phyloP scores from a whole-genome alignment of 192 early-diverging fungal species.

The Coemansia sp. region DNA sequence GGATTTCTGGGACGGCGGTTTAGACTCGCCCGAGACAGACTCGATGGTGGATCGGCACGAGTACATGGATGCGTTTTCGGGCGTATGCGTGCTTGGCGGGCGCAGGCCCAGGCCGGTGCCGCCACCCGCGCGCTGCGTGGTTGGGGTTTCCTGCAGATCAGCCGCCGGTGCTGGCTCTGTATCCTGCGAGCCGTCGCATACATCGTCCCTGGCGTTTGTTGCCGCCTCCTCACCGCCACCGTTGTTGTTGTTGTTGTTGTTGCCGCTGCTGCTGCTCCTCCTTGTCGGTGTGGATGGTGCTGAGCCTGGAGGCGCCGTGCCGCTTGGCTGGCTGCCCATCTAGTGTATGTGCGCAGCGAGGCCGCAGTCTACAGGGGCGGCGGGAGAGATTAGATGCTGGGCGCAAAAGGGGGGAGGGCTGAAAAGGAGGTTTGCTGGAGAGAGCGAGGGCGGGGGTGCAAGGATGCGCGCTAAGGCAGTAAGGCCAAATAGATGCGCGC shows the following conservation, averaged over 20 bases:
- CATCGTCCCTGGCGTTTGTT: not conserved
- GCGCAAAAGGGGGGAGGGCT: too few relatives aligned
- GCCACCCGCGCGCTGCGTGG: slow-evolving; percentile 19
- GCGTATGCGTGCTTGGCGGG: slow-evolving; percentile 23
- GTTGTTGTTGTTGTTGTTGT: too few relatives aligned
- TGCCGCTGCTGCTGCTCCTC: too few relatives aligned
- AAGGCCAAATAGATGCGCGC: slow-evolving; percentile 3
- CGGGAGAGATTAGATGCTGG: too few relatives aligned
- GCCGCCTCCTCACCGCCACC: too few relatives aligned
- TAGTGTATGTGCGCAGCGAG: too few relatives aligned
- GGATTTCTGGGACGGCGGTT: slow-evolving; percentile 42
- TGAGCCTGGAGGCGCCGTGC: too few relatives aligned
- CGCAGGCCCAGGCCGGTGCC: slow-evolving; percentile 24
- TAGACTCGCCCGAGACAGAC: slow-evolving; percentile 32
- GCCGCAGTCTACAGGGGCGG: too few relatives aligned
- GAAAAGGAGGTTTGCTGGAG: not conserved
- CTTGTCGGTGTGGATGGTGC: too few relatives aligned
- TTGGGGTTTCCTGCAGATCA: slow-evolving; percentile 16
- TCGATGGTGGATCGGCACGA: slow-evolving; percentile 23
- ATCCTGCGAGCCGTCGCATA: not conserved
- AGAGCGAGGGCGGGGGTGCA: not conserved
- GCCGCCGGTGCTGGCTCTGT: not conserved
- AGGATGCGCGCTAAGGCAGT: slow-evolving; percentile 1
- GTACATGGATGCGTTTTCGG: slow-evolving; percentile 30
- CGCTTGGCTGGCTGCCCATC: too few relatives aligned